These are phyloP conservation scores for Pseudogymnoascus pannorum DNA, from an alignment of 2,329 filamentous ascomycete species.

Conservation along the genomic window DNA sequence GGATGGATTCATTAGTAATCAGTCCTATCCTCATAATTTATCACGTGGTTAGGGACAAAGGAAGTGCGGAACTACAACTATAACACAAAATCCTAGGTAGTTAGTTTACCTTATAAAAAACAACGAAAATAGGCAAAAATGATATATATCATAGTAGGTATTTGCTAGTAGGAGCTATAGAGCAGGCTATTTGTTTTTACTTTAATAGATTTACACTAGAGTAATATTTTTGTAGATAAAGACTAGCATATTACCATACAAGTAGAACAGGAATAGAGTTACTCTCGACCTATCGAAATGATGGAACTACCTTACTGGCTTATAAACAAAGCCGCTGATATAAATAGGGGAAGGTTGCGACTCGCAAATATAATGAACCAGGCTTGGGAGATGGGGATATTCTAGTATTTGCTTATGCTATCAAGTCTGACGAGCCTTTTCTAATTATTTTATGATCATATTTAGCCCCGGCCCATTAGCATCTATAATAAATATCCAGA, in stretches of 20 bases:
- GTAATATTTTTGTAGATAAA: conserved; percentile 34
- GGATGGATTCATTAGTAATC: too few relatives aligned
- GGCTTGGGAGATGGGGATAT: conserved; percentile 21
- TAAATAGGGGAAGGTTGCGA: conserved; percentile 4
- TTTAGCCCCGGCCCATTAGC: conserved; percentile 20
- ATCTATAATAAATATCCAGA: conserved; percentile 11
- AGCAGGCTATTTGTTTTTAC: conserved; percentile 29
- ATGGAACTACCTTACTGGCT: conserved; percentile 29
- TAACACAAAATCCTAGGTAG: too few relatives aligned
- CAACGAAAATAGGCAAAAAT: too few relatives aligned
- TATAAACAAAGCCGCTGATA: conserved; percentile 17
- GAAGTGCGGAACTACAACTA: too few relatives aligned
- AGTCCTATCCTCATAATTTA: too few relatives aligned
- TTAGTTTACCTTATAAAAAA: too few relatives aligned
- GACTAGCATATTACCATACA: conserved; percentile 29
- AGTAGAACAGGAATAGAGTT: conserved; percentile 32
- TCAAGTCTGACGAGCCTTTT: conserved; percentile 21
- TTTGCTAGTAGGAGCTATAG: too few relatives aligned
- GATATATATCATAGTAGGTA: too few relatives aligned
- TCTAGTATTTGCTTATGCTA: conserved; percentile 23
- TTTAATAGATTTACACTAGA: conserved; percentile 34
- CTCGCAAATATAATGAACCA: conserved; percentile 7
- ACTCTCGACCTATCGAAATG: conserved; percentile 27
- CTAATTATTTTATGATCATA: conserved; percentile 20
- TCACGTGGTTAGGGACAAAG: too few relatives aligned